phyloP scores from a whole-genome alignment of 2,329 filamentous ascomycete species.

The Arthrobotrys entomopaga region DNA sequence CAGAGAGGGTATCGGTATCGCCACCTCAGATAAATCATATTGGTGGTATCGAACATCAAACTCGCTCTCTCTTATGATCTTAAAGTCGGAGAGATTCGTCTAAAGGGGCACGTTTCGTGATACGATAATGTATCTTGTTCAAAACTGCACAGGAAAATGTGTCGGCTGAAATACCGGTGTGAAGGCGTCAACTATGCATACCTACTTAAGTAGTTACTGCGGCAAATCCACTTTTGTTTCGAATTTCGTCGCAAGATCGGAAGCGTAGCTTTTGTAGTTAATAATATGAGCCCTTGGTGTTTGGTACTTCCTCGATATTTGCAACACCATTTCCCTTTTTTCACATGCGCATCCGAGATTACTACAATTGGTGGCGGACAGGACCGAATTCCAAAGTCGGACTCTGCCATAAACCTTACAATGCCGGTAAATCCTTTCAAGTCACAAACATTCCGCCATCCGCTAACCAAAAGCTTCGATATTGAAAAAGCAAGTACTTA shows the following conservation, averaged over 20 bases:
- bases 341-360: conserved; percentile 43
- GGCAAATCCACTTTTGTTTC: conserved; percentile 44
- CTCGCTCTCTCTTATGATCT: not conserved
- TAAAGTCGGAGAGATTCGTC: conserved; percentile 8
- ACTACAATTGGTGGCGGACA: conserved; percentile 30
- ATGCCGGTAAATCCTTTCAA: conserved; percentile 27
- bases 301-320: conserved; percentile 25
- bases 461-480: too few species aligned
- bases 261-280: conserved; percentile 35
- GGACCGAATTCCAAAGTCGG: conserved; percentile 33
- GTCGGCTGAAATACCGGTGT: conserved; percentile 39
- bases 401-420: conserved; percentile 28
- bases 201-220: too few species aligned
- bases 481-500: conserved; percentile 5
- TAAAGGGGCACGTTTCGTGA: conserved; percentile 13
- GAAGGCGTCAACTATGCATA: conserved; percentile 8
- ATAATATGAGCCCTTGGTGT: conserved; percentile 10
- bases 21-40: conserved; percentile 36
- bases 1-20: conserved; percentile 9
- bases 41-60: conserved; percentile 21
- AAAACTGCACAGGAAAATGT: conserved; percentile 3
- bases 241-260: conserved; percentile 49
- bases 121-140: conserved; percentile 9
- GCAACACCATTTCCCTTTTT: conserved; percentile 39
- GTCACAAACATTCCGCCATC: conserved; percentile 5